phyloP scores from a whole-genome alignment of 768 basidiomycete genomes.

The Suillus subaureus region DNA sequence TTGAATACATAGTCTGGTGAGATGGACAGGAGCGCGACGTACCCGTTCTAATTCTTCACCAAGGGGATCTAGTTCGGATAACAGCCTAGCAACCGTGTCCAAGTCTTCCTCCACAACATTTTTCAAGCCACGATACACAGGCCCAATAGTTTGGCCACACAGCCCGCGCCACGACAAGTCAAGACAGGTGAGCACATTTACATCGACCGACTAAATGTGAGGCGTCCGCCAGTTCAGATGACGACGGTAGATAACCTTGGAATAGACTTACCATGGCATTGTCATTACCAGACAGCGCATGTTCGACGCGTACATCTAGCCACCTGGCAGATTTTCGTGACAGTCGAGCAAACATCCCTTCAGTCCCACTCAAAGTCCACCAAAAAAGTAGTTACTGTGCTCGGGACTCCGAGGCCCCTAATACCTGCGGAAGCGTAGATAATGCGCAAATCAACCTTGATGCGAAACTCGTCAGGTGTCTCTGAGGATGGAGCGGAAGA shows the following conservation, averaged over 20 bases:
- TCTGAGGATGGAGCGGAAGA: not conserved
- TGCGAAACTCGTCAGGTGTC: not conserved
- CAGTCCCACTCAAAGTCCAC: not conserved
- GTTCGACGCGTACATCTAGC: slow-evolving; percentile 16
- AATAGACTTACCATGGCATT: slow-evolving; percentile 18
- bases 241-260: not conserved
- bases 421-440: not conserved
- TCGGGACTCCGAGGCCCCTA: not conserved
- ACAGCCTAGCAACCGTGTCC: slow-evolving; percentile 42
- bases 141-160: slow-evolving; percentile 33
- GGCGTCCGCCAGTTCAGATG: not conserved
- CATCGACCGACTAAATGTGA: slow-evolving; percentile 16
- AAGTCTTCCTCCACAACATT: slow-evolving; percentile 41
- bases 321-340: slow-evolving; percentile 15
- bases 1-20: not conserved
- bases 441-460: not conserved
- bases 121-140: slow-evolving; percentile 39
- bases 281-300: slow-evolving; percentile 5
- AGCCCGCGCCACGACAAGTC: slow-evolving; percentile 30
- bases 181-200: slow-evolving; percentile 13
- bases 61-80: slow-evolving; percentile 42
- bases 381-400: not conserved
- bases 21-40: not conserved
- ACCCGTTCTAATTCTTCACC: slow-evolving; percentile 23
- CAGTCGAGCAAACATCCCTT: slow-evolving; percentile 15